These are phyloP conservation scores for Psilocybe cyanescens DNA, from an alignment of 768 basidiomycete genomes.

Conservation along the genomic window DNA sequence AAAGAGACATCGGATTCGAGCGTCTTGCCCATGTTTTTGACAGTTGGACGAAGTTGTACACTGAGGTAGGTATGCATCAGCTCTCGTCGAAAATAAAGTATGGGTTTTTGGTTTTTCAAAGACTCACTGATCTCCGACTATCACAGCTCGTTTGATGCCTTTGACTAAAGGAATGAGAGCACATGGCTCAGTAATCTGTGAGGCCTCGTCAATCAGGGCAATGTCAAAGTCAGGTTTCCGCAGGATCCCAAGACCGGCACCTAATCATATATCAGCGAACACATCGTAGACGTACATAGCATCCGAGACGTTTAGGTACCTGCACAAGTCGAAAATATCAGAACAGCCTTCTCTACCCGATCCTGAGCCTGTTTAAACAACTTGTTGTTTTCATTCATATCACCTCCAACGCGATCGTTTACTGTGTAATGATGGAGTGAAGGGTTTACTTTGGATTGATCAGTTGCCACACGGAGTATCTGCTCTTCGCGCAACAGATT, in stretches of 20 bases:
- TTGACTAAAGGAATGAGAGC: slow-evolving; percentile 72
- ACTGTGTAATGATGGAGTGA: slow-evolving; percentile 61
- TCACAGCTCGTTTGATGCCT: slow-evolving; percentile 56
- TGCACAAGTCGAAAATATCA: slow-evolving; percentile 72
- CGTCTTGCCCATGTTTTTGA: slow-evolving; percentile 58
- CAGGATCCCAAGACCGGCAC: slow-evolving; percentile 61
- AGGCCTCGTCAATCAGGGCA: slow-evolving; percentile 71
- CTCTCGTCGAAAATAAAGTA: background rate
- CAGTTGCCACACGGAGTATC: slow-evolving; percentile 72
- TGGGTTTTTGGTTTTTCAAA: background rate
- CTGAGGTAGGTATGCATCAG: slow-evolving; percentile 32
- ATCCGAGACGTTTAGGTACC: slow-evolving; percentile 30
- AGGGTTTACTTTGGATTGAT: slow-evolving; percentile 63
- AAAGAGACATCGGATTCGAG: slow-evolving; percentile 64
- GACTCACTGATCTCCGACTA: slow-evolving; percentile 74
- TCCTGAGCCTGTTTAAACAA: slow-evolving; percentile 62
- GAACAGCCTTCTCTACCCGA: slow-evolving; percentile 55
- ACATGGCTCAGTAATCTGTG: slow-evolving; percentile 69
- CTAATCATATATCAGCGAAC: slow-evolving; percentile 20
- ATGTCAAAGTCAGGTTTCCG: slow-evolving; percentile 61
- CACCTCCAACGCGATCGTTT: slow-evolving; percentile 67
- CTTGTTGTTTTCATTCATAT: slow-evolving; percentile 60
- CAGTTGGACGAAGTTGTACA: slow-evolving; percentile 70
- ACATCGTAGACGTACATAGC: background rate
- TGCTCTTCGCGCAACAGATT: slow-evolving; percentile 54